These are phyloP conservation scores for Lizonia empirigonia DNA, from an alignment of 2,329 filamentous ascomycete species.

Conservation along the genomic window DNA sequence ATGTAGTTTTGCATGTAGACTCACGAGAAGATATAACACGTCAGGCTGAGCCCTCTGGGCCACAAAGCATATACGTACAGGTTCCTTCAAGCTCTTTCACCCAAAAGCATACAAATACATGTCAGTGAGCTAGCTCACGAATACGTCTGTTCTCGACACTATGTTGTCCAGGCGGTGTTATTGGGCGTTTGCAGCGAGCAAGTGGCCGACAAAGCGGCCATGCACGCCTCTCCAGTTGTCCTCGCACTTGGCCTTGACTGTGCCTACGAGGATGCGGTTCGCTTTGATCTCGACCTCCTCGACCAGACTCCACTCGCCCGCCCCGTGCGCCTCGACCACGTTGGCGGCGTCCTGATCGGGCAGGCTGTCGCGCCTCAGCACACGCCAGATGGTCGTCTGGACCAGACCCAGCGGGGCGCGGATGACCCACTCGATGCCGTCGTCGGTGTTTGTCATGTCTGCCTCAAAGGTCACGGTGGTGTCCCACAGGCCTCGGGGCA, in stretches of 20 bases:
- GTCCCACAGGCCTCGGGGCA: constrained; percentile 46
- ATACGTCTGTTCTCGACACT: no score
- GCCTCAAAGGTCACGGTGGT: constrained; percentile 44
- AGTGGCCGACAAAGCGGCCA: constrained; percentile 34
- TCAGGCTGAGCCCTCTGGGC: no score
- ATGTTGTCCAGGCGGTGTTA: no score
- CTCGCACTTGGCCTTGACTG: constrained; percentile 47
- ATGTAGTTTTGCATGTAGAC: no score
- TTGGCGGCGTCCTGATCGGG: constrained; percentile 14
- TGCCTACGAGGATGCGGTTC: constrained; percentile 41
- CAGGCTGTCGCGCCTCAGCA: constrained; percentile 29
- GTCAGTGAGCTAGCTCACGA: no score
- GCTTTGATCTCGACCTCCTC: constrained; percentile 47
- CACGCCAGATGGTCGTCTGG: constrained; percentile 41
- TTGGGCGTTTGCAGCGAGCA: no score
- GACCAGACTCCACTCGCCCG: constrained; percentile 39
- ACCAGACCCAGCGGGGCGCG: constrained; percentile 44
- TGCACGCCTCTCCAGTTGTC: constrained; percentile 44
- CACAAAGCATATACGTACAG: no score
- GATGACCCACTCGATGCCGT: constrained; percentile 44
- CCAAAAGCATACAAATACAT: no score
- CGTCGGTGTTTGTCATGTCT: constrained; percentile 41
- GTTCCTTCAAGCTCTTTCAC: no score
- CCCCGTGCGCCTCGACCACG: constrained; percentile 3
- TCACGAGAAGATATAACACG: no score